Base-by-base conservation (phyloP, 805 yeast genomes). In the Lipomyces spencermartinsiae region DNA sequence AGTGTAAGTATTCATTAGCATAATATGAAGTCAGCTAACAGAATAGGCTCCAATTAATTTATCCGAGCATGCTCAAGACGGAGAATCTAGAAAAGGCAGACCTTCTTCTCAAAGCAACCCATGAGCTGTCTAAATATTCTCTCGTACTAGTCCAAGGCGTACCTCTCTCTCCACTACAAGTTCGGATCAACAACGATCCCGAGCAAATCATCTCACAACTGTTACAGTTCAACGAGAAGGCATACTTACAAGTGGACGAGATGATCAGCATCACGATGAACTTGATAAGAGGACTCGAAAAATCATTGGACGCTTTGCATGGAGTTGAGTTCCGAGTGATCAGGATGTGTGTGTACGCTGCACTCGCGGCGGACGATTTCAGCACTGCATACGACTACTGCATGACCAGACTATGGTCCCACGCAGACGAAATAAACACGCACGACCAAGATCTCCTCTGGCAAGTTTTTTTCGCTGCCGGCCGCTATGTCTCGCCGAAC, bases 381-480 rank as follows among this genome's bases (percentile, higher is more conserved):
- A 76, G 77, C 1, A 86, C 81, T 70, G 93, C 96, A 0, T 83
- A 81, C 69, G 78, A 80, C 33, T 71, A 68, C 71, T 75, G 80
- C 55, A 71, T 72, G 54, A 66, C 68, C 25, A 63, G 65, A 14
- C 66, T 76, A 3, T 64, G 71, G 54, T 39, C 66, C 10, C 39
- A 62, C 34, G 59, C 74, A 34, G 22, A 59, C 6, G 61, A 69
- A 35, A 64, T 71, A 54, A 39, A 74, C 35, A 59, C 58, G 12
- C 56, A 78, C 12, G 74, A 71, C 63, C 79, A 79, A 19, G 78
- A 81, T 59, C 58, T 74, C 16, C 75, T 80, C 7, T 92, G 97
- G 97, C 82, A 87, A 33, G 86, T 91, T 0, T 86, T 89, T 69
- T 89, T 88, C 73, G 97, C 91, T 73, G 87, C 89, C 2, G 90